phyloP scores from a whole-genome alignment of 2,329 filamentous ascomycete genomes.

The Seiridium cupressi region DNA sequence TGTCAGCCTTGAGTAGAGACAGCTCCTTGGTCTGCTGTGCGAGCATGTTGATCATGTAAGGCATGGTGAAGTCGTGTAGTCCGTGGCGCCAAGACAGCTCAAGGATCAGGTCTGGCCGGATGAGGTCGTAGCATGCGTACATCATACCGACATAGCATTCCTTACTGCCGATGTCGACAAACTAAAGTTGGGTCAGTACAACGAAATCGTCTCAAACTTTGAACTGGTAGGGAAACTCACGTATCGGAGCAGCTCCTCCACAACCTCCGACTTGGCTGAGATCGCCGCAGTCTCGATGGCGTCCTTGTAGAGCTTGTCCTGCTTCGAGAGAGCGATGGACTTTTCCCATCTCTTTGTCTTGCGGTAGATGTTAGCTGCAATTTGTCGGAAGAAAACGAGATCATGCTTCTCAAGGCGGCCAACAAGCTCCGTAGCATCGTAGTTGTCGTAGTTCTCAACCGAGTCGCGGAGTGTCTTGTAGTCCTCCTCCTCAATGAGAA shows the following conservation, averaged over 20 bases:
- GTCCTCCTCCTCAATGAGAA: constrained; percentile 97
- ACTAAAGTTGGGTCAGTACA: constrained; percentile 55
- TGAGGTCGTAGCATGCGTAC: constrained; percentile 96
- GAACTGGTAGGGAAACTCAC: constrained; percentile 60
- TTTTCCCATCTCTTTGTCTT: constrained; percentile 99
- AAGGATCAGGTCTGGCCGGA: constrained; percentile 87
- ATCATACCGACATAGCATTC: constrained; percentile 99
- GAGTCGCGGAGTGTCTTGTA: constrained; percentile 98
- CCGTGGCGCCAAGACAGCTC: constrained; percentile 97
- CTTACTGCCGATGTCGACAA: constrained; percentile 97
- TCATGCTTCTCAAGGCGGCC: constrained; percentile 95
- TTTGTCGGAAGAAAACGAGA: constrained; percentile 97
- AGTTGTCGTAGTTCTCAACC: constrained; percentile 98
- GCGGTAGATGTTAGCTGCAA: constrained; percentile 96
- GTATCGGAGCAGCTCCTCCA: constrained; percentile 94
- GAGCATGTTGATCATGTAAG: constrained; percentile 99
- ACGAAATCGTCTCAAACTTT: not conserved
- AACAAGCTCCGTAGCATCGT: constrained; percentile 90
- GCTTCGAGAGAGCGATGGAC: constrained; percentile 94
- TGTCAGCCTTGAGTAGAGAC: constrained; percentile 84
- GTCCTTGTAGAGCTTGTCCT: constrained; percentile 99
- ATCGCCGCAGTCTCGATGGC: constrained; percentile 97
- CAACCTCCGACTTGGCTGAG: constrained; percentile 84
- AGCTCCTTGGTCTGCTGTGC: constrained; percentile 87
- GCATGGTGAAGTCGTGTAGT: constrained; percentile 97